Conservation (phyloP, 2,329 filamentous ascomycete species). For the Colletotrichum tabaci region DNA sequence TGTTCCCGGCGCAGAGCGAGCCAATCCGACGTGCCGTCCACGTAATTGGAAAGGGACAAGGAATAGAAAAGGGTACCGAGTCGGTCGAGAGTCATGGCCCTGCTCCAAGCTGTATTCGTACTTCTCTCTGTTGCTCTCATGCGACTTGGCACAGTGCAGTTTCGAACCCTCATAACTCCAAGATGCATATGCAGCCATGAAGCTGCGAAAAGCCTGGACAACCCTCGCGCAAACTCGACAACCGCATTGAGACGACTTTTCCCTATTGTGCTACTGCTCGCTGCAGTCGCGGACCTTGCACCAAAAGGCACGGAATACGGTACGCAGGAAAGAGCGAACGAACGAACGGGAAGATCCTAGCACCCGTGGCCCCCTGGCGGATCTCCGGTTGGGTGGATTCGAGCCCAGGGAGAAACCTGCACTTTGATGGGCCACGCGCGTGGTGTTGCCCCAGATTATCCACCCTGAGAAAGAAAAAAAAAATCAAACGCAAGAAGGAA, state of each 20-base stretch:
- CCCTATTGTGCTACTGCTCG: not conserved
- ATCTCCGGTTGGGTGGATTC: constrained; percentile 29
- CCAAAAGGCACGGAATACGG: not conserved
- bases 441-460: constrained; percentile 39
- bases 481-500: not conserved
- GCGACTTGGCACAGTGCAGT: not conserved
- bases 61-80: not conserved
- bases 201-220: not conserved
- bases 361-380: constrained; percentile 27
- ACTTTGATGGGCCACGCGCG: constrained; percentile 23
- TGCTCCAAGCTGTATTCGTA: not conserved
- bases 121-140: not conserved
- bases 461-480: constrained; percentile 2
- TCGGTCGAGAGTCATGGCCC: constrained; percentile 5
- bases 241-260: not conserved
- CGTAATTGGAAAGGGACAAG: too few species aligned
- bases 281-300: not conserved
- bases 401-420: not conserved
- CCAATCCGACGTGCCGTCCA: constrained; percentile 2
- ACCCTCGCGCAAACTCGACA: not conserved
- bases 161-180: not conserved
- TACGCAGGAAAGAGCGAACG: too few species aligned
- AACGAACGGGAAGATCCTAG: constrained; percentile 39
- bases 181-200: not conserved
- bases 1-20: constrained; percentile 15